Percentiles rank a stretch among this genome's conserved stretches.
Conservation (phyloP, 2,329 filamentous ascomycete genomes). For the Ciborinia camelliae region DNA sequence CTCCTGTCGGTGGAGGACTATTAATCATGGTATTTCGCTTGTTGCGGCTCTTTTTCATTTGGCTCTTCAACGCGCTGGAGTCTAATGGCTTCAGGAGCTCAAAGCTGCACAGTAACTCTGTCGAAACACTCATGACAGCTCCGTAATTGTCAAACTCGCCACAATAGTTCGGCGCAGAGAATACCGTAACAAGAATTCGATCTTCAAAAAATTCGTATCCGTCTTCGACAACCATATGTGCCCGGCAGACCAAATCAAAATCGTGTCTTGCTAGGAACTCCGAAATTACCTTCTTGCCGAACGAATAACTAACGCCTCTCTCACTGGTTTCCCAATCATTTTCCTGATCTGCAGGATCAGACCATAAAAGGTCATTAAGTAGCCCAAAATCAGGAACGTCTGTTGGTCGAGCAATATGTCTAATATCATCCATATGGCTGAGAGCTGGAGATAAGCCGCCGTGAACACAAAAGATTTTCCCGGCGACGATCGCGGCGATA, state of each 20-base stretch:
- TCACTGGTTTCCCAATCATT: conserved; percentile 98
- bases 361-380: conserved; percentile 94
- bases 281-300: conserved; percentile 96
- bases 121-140: conserved; percentile 96
- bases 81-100: conserved; percentile 95
- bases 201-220: conserved; percentile 99
- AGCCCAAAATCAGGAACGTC: conserved; percentile 97
- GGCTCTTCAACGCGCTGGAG: conserved; percentile 92
- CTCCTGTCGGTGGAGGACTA: conserved; percentile 64
- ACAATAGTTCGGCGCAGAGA: conserved; percentile 98
- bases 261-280: conserved; percentile 93
- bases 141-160: conserved; percentile 99
- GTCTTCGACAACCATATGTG: conserved; percentile 99
- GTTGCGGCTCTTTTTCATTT: conserved; percentile 97
- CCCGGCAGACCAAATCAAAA: conserved; percentile 94
- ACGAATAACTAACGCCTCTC: conserved; percentile 95
- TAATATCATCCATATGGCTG: conserved; percentile 96
- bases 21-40: conserved; percentile 94
- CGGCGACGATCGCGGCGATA: conserved; percentile 93
- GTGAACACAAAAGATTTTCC: conserved; percentile 97
- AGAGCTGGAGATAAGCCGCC: conserved; percentile 89
- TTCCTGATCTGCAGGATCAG: conserved; percentile 96
- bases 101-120: conserved; percentile 91
- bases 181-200: conserved; percentile 90
- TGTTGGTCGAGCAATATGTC: conserved; percentile 90